phyloP scores from a whole-genome alignment of 225 moss, liverwort and hornwort species.

The Bryum argenteum region DNA sequence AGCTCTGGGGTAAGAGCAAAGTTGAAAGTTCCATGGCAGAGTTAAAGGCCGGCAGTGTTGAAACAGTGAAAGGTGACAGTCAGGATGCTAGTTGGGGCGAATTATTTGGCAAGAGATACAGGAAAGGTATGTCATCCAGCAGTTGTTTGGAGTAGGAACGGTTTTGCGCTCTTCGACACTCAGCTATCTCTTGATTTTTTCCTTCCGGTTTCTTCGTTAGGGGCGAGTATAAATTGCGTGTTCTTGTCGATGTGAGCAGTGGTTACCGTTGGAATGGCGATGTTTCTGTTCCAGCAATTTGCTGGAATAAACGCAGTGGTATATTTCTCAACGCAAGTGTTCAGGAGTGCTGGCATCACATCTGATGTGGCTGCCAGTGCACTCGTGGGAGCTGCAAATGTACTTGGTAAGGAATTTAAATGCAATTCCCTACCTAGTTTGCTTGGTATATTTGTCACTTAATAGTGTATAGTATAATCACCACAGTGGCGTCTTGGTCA shows the following conservation, averaged over 20 bases:
- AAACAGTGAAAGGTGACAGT: slow-evolving; percentile 51
- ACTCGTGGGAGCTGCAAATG: slow-evolving; percentile 93
- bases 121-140: slow-evolving; percentile 53
- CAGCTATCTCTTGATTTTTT: background rate
- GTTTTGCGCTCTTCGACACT: background rate
- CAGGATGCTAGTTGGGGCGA: slow-evolving; percentile 83
- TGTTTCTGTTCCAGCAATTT: slow-evolving; percentile 95
- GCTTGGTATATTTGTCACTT: no score
- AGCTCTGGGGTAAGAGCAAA: slow-evolving; percentile 87
- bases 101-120: slow-evolving; percentile 72
- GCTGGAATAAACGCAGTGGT: slow-evolving; percentile 99
- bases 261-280: slow-evolving; percentile 73
- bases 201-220: background rate
- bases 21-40: slow-evolving; percentile 80
- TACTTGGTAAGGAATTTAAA: slow-evolving; percentile 60
- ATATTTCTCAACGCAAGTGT: slow-evolving; percentile 91
- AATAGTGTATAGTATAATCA: no score
- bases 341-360: slow-evolving; percentile 83
- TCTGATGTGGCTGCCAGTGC: slow-evolving; percentile 99
- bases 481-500: background rate
- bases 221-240: slow-evolving; percentile 2
- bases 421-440: slow-evolving; percentile 6
- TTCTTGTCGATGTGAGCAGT: slow-evolving; percentile 55
- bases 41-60: slow-evolving; percentile 51
- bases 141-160: slow-evolving; percentile 5